These are phyloP conservation scores for Pichia deserticola DNA, from an alignment of 805 yeast genomes.

Conservation along the genomic window DNA sequence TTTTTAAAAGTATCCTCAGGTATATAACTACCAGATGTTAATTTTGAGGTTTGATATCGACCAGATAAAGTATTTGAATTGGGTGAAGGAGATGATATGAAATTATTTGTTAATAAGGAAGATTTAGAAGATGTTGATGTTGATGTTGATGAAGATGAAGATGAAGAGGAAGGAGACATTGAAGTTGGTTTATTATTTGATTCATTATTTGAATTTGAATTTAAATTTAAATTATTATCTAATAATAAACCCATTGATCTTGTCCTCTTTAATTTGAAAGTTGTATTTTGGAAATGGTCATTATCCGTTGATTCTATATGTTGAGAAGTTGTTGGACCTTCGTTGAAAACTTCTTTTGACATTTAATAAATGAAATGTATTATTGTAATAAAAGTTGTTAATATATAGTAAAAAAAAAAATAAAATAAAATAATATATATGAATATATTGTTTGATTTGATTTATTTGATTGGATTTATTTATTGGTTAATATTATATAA, in stretches of 20 bases:
- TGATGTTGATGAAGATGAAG: not conserved
- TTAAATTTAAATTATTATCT: slow-evolving; percentile 45
- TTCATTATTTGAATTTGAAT: not conserved
- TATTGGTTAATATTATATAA: too few species aligned
- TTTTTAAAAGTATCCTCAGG: slow-evolving; percentile 7
- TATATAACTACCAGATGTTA: slow-evolving; percentile 5
- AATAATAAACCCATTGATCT: slow-evolving; percentile 69
- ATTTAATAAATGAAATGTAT: slow-evolving; percentile 1
- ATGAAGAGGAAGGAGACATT: not conserved
- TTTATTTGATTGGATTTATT: too few species aligned
- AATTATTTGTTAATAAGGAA: not conserved
- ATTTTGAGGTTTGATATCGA: slow-evolving; percentile 4
- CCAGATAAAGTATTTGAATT: not conserved
- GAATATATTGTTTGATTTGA: too few species aligned
- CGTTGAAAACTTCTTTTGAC: slow-evolving; percentile 36
- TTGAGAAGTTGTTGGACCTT: slow-evolving; percentile 58
- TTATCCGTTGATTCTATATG: slow-evolving; percentile 66
- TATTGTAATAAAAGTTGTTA: too few species aligned
- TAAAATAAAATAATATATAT: too few species aligned
- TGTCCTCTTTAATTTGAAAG: slow-evolving; percentile 73
- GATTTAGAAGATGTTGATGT: not conserved
- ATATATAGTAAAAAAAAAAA: too few species aligned
- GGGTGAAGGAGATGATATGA: not conserved
- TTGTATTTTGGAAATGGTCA: slow-evolving; percentile 58
- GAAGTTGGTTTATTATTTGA: not conserved